Conservation (phyloP, 164 flowering plant species). For the Stephania yunnanensis region DNA sequence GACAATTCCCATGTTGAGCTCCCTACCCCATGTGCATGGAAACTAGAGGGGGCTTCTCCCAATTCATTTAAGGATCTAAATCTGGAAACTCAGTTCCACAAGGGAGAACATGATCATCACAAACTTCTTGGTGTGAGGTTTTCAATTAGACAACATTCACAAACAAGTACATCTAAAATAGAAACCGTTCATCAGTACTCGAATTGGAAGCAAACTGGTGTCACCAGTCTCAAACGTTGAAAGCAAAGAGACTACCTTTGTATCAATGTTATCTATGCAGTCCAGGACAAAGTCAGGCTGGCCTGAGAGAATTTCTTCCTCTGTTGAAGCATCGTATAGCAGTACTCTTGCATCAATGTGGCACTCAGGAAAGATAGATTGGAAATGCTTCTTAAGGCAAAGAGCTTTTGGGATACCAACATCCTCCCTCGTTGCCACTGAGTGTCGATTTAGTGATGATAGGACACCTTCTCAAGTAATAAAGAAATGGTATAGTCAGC, state of each 20-base stretch:
- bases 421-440: slow-evolving; percentile 96
- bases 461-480: slow-evolving; percentile 66
- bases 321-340: slow-evolving; percentile 77
- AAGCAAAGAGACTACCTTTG: slow-evolving; percentile 53
- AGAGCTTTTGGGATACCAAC: slow-evolving; percentile 91
- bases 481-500: background rate
- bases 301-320: slow-evolving; percentile 91
- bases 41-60: too few relatives aligned
- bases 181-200: background rate
- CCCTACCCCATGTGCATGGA: too few relatives aligned
- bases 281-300: slow-evolving; percentile 94
- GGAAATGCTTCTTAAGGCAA: slow-evolving; percentile 90
- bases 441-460: slow-evolving; percentile 94
- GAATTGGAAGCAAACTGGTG: background rate
- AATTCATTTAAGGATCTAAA: too few relatives aligned
- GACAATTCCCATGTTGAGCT: too few relatives aligned
- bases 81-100: too few relatives aligned
- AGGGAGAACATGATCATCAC: too few relatives aligned
- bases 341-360: slow-evolving; percentile 73
- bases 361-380: slow-evolving; percentile 84
- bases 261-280: slow-evolving; percentile 97
- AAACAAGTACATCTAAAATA: background rate
- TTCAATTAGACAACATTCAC: background rate
- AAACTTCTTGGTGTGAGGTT: too few relatives aligned
- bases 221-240: background rate